Percentiles rank a stretch among this genome's conserved stretches.
These are phyloP conservation scores for Pleurotus ostreatus DNA, from an alignment of 768 basidiomycete genomes.

Conservation along the genomic window DNA sequence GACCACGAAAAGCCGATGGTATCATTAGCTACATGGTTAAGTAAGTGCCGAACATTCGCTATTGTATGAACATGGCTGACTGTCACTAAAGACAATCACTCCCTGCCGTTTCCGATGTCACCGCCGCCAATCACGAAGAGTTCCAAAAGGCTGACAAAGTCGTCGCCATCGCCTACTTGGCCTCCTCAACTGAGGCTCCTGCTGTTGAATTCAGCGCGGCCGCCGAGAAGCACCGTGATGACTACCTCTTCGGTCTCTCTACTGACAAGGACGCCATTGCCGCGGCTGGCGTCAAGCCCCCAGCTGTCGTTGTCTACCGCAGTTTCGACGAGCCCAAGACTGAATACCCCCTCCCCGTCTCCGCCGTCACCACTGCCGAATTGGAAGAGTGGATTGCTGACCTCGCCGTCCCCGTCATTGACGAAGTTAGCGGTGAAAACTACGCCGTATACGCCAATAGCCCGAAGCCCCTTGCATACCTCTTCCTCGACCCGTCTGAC, in stretches of 20 bases:
- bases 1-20: constrained; percentile 91
- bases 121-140: constrained; percentile 69
- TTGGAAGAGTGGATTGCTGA: constrained; percentile 77
- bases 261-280: constrained; percentile 67
- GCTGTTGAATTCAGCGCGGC: constrained; percentile 71
- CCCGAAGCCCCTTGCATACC: constrained; percentile 86
- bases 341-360: constrained; percentile 62
- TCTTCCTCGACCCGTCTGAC: constrained; percentile 83
- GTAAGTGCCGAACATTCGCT: constrained; percentile 38
- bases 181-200: constrained; percentile 67
- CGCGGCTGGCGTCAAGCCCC: constrained; percentile 71
- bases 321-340: constrained; percentile 80
- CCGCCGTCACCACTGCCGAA: constrained; percentile 52
- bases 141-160: constrained; percentile 89
- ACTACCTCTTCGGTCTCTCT: constrained; percentile 86
- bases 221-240: constrained; percentile 88
- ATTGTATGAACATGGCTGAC: constrained; percentile 8
- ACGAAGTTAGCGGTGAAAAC: constrained; percentile 93
- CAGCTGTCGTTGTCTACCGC: constrained; percentile 90
- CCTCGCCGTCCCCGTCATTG: constrained; percentile 83
- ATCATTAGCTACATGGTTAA: constrained; percentile 97
- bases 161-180: constrained; percentile 82
- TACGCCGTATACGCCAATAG: constrained; percentile 81
- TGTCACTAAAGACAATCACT: constrained; percentile 66
- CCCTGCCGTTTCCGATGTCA: constrained; percentile 87